Evolutionary conservation across 805 yeast genomes (phyloP).

Genomic region (Myxozyma geophila): DNA sequence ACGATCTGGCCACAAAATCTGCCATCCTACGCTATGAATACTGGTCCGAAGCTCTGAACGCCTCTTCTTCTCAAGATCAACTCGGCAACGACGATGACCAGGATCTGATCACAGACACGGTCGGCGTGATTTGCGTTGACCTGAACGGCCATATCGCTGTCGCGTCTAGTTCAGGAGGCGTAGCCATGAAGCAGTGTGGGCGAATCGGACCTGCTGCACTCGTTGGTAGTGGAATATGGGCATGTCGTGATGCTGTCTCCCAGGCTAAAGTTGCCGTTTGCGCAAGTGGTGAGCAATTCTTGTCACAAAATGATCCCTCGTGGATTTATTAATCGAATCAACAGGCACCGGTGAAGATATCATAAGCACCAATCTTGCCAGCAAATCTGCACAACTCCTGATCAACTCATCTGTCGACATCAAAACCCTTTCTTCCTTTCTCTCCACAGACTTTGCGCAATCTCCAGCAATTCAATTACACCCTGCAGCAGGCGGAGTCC

Average conservation of each 20-base stretch:
- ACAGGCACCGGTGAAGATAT: slow-evolving; percentile 50
- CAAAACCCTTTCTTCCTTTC: not conserved
- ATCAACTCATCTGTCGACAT: not conserved
- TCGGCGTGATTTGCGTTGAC: slow-evolving; percentile 48
- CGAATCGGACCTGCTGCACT: slow-evolving; percentile 52
- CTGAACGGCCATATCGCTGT: slow-evolving; percentile 39
- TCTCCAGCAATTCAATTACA: slow-evolving; percentile 18
- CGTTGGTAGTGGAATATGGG: slow-evolving; percentile 47
- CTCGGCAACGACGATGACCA: slow-evolving; percentile 9
- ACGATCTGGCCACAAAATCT: slow-evolving; percentile 34
- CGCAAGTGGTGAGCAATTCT: slow-evolving; percentile 43
- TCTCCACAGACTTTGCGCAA: not conserved
- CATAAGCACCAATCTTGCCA: slow-evolving; percentile 41
- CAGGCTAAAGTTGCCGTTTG: slow-evolving; percentile 39
- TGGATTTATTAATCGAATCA: not conserved
- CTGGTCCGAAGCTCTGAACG: slow-evolving; percentile 33
- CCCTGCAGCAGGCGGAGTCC: slow-evolving; percentile 24
- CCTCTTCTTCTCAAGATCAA: not conserved
- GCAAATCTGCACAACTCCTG: slow-evolving; percentile 4
- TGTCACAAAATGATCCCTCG: no score
- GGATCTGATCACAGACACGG: slow-evolving; percentile 44
- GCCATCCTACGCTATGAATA: slow-evolving; percentile 26
- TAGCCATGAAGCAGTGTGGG: slow-evolving; percentile 46
- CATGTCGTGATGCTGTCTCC: not conserved
- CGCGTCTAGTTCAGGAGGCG: slow-evolving; percentile 50